Evolutionary conservation across 108 stramenopile species (phyloP), one percentile per base, ranked within the genome.

Genomic region (Discostella stelligeroides): DNA sequence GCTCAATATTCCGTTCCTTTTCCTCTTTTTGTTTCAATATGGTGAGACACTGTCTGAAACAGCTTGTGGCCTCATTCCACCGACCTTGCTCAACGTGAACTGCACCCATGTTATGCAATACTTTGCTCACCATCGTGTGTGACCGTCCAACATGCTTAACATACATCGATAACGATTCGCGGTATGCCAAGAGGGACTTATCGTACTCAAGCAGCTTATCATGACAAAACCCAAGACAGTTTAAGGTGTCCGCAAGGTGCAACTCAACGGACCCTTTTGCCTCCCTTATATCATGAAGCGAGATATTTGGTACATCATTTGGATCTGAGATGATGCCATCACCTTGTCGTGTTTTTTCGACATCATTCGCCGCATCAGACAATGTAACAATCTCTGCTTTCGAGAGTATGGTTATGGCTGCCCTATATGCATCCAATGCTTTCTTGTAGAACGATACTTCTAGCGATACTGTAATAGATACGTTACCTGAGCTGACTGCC

Each of bases 231-330:
- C 79, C 83, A 10, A 84, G 59, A 24, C 73, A 75, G 46, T 61
- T 84, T 8, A 81, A 49, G 18, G 80, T 73, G 41, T 84, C 83
- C 21, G 80, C 79, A 20, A 81, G 66, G 68, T 84, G 75, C 23
- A 84, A 75, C 23, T 84, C 80, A 21, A 78, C 75, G 8, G 83
- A 66, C 6, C 77, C 49, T 42, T 67, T 77, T 17, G 83, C 70
- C 23, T 77, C 80, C 20, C 75, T 71, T 8, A 84, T 72, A 53
- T 69, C 72, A 18, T 81, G 73, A 4, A 81, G 37, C 29, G 73
- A 72, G n/a, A 54, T 59, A 12, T 51, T 48, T 24, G 58, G 15
- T 20, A 41, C 25, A 13, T 43, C 38, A 34, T 28, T 37, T 24
- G 41, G 20, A 18, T 30, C 20, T 21, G 10, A 20, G 21, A 8